A percentile compares a stretch with the other conserved stretches of the same genome.
These are phyloP conservation scores for Yarrowia deformans DNA, from an alignment of 805 yeast species.

Conservation along the genomic window DNA sequence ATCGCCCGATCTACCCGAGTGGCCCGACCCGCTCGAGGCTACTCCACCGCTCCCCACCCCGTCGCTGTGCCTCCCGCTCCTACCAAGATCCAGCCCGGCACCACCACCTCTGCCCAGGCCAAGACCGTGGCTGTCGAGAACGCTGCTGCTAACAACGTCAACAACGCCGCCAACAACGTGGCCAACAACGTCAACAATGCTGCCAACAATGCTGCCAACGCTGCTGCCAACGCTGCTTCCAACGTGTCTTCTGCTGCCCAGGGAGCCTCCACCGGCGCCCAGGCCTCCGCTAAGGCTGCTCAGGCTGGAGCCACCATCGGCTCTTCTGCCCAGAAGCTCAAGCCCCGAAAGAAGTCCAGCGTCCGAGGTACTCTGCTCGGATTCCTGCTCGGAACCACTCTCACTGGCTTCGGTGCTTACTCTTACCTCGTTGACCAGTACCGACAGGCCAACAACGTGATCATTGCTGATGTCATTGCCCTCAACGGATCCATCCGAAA, in stretches of 20 bases:
- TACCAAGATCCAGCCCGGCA: conserved; percentile 28
- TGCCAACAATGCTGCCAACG: not conserved
- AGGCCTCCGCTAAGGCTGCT: conserved; percentile 37
- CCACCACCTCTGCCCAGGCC: not conserved
- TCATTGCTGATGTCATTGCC: conserved; percentile 75
- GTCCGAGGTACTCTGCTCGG: conserved; percentile 62
- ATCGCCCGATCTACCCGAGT: conserved; percentile 35
- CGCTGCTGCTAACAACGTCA: conserved; percentile 4
- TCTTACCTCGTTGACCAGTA: conserved; percentile 80
- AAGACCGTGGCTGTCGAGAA: conserved; percentile 8
- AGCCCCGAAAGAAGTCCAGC: conserved; percentile 36
- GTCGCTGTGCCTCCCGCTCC: conserved; percentile 39
- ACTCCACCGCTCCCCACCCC: conserved; percentile 39
- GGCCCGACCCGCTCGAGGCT: conserved; percentile 31
- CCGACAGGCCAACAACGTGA: conserved; percentile 72
- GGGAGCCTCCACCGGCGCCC: conserved; percentile 18
- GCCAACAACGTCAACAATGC: not conserved
- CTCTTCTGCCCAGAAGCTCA: conserved; percentile 36
- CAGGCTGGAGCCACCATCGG: conserved; percentile 35
- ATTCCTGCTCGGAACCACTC: conserved; percentile 75
- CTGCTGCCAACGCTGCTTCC: conserved; percentile 14
- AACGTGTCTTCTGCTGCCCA: conserved; percentile 12
- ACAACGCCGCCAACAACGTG: conserved; percentile 12
- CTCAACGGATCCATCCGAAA: conserved; percentile 71
- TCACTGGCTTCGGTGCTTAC: conserved; percentile 78